Evolutionary conservation across 1,139 yeast genomes (phyloP).

Genomic region (Sugiyamaella japonica): DNA sequence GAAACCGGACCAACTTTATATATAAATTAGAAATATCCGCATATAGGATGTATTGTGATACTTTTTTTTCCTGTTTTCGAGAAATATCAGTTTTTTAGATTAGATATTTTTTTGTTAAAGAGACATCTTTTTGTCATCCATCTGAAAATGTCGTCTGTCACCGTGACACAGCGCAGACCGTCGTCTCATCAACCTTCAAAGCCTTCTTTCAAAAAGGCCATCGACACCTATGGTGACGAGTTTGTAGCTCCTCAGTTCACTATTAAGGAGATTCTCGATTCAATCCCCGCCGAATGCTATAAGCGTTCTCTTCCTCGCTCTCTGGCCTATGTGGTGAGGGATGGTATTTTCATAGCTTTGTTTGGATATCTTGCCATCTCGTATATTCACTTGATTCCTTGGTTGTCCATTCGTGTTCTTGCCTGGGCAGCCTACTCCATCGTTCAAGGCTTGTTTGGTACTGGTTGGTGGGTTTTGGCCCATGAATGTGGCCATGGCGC

Average conservation of each 20-base stretch:
- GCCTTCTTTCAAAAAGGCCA: constrained; percentile 28
- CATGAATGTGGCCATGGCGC: constrained; percentile 93
- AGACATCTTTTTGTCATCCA: constrained; percentile 5
- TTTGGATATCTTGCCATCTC: constrained; percentile 56
- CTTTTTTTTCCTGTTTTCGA: not conserved
- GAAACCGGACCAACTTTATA: not conserved
- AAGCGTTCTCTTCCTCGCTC: constrained; percentile 61
- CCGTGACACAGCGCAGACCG: constrained; percentile 35
- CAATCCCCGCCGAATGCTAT: constrained; percentile 75
- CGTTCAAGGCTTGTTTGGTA: constrained; percentile 65
- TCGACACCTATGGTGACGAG: constrained; percentile 62
- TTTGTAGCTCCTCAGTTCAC: constrained; percentile 74
- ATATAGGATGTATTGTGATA: not conserved
- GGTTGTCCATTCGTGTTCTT: constrained; percentile 47
- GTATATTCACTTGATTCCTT: constrained; percentile 55
- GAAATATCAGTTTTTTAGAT: too few species aligned
- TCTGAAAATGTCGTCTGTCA: constrained; percentile 28
- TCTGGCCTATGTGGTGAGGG: constrained; percentile 64
- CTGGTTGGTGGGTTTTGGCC: constrained; percentile 84
- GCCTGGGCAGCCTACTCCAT: constrained; percentile 62
- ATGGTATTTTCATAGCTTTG: constrained; percentile 52
- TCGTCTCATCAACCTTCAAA: constrained; percentile 23
- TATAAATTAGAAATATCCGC: constrained; percentile 11
- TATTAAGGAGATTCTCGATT: constrained; percentile 68
- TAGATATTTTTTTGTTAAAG: too few species aligned